phyloP scores from a whole-genome alignment of 805 yeast genomes.

The Metschnikowia picachoensis region DNA sequence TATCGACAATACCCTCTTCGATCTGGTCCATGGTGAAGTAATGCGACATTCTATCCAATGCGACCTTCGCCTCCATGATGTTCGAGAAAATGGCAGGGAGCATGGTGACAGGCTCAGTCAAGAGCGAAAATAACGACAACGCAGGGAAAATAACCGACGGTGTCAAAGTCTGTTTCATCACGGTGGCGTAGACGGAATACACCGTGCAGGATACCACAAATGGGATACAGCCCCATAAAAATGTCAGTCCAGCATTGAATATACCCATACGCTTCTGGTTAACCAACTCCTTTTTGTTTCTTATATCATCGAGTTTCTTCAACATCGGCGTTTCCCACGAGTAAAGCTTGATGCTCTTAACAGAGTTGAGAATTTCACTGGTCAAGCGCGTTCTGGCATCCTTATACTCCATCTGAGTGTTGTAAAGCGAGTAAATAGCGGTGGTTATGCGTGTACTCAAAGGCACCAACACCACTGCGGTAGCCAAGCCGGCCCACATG shows the following conservation, averaged over 20 bases:
- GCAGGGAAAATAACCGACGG: conserved; percentile 41
- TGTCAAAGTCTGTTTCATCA: conserved; percentile 25
- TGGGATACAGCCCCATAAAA: conserved; percentile 39
- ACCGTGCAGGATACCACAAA: conserved; percentile 33
- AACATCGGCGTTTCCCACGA: conserved; percentile 70
- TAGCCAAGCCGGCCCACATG: conserved; percentile 52
- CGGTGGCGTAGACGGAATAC: conserved; percentile 25
- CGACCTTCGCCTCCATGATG: conserved; percentile 29
- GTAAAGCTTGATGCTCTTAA: conserved; percentile 62
- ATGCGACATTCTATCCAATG: conserved; percentile 31
- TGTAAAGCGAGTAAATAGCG: conserved; percentile 43
- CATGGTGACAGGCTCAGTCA: conserved; percentile 32
- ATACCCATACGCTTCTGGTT: conserved; percentile 46
- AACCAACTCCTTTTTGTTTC: conserved; percentile 56
- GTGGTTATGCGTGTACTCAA: conserved; percentile 45
- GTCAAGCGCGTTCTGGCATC: conserved; percentile 57
- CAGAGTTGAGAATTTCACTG: conserved; percentile 56
- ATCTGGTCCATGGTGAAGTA: conserved; percentile 34
- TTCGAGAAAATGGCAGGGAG: conserved; percentile 31
- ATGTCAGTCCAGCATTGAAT: conserved; percentile 28
- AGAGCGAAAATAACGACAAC: conserved; percentile 33
- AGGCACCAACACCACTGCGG: conserved; percentile 56
- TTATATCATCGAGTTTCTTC: conserved; percentile 44
- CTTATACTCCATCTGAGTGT: conserved; percentile 57
- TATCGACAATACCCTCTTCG: conserved; percentile 22